Conservation (phyloP, 768 basidiomycete species). For the Amyloporia xantha region DNA sequence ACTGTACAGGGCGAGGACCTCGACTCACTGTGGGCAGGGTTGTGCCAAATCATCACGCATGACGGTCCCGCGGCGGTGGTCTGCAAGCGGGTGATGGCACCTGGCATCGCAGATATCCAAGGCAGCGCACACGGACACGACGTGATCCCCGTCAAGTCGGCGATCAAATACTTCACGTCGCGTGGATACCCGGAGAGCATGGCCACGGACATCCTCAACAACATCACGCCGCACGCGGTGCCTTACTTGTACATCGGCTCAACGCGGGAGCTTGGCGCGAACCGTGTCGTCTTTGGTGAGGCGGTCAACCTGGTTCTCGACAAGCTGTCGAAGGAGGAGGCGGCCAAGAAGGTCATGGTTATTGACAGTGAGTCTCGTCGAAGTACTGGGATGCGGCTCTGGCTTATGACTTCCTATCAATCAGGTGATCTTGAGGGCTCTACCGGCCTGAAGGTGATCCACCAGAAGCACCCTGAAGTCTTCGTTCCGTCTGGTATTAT, state of each 20-base stretch:
- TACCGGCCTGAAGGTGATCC: conserved; percentile 81
- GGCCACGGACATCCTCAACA: conserved; percentile 47
- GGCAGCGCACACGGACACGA: conserved; percentile 80
- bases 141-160: conserved; percentile 76
- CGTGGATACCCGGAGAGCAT: conserved; percentile 50
- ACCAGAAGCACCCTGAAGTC: conserved; percentile 86
- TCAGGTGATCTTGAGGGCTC: conserved; percentile 82
- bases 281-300: conserved; percentile 80
- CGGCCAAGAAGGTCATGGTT: conserved; percentile 74
- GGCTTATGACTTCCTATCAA: no score
- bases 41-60: conserved; percentile 47
- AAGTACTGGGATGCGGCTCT: neutral
- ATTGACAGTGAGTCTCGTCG: conserved; percentile 59
- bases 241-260: conserved; percentile 65
- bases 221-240: conserved; percentile 51
- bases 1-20: conserved; percentile 74
- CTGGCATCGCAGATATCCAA: conserved; percentile 60
- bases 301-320: conserved; percentile 78
- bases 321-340: conserved; percentile 66
- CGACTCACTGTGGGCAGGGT: conserved; percentile 66
- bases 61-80: conserved; percentile 81
- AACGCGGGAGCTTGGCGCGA: conserved; percentile 70
- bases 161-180: conserved; percentile 62
- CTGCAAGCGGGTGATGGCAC: conserved; percentile 48
- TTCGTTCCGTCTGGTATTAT: conserved; percentile 75